Evolutionary conservation across 73 alveolate genomes (phyloP).

Genomic region (Paraurostyla sp.): DNA sequence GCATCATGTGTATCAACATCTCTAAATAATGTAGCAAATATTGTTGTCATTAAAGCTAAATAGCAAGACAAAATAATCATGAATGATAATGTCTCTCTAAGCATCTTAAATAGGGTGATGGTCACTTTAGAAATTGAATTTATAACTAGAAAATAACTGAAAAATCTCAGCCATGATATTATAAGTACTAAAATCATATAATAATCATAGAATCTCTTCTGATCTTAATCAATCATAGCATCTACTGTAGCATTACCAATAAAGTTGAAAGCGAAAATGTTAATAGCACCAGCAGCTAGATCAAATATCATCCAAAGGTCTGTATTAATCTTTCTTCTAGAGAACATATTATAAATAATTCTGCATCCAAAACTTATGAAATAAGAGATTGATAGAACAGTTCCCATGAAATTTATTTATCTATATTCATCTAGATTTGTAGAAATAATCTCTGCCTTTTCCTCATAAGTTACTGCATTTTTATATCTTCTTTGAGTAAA

Average conservation of each 20-base stretch:
- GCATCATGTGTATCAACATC: constrained; percentile 24
- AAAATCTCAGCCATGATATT: constrained; percentile 71
- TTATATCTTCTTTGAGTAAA: constrained; percentile 56
- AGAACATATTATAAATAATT: constrained; percentile 52
- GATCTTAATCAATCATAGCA: not conserved
- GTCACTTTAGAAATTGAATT: constrained; percentile 50
- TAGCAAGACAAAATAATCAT: constrained; percentile 53
- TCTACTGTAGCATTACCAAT: constrained; percentile 45
- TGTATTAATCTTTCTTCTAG: constrained; percentile 19
- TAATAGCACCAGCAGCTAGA: constrained; percentile 39
- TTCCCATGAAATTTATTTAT: constrained; percentile 60
- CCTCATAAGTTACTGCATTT: constrained; percentile 14
- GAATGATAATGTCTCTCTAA: constrained; percentile 51
- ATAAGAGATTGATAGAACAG: constrained; percentile 54
- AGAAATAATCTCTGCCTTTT: not conserved
- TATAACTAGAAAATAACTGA: constrained; percentile 71
- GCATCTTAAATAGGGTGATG: constrained; percentile 66
- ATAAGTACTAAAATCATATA: constrained; percentile 64
- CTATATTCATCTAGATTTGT: constrained; percentile 36
- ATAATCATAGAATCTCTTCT: constrained; percentile 56
- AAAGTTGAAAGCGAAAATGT: constrained; percentile 65
- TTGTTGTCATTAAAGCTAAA: constrained; percentile 19
- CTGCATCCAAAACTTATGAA: constrained; percentile 45
- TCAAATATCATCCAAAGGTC: constrained; percentile 72
- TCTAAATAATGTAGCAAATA: constrained; percentile 57